Percentiles rank a stretch among this genome's conserved stretches.
phyloP scores from a whole-genome alignment of 2,329 filamentous ascomycete genomes.

The Botrytis hyacinthi region DNA sequence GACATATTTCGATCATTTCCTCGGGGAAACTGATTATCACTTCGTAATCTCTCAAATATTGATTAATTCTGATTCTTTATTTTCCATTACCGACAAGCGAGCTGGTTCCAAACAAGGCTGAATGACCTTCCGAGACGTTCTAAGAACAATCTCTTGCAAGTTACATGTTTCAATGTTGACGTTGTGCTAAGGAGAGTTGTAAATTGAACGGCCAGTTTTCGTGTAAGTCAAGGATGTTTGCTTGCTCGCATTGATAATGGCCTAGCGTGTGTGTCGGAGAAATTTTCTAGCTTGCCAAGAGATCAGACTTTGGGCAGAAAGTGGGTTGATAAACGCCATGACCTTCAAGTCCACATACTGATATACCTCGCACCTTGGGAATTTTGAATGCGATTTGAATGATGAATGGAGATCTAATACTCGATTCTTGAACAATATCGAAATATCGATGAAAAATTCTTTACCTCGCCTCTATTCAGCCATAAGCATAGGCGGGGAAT shows the following conservation, averaged over 20 bases:
- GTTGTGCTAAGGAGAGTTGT: neutral
- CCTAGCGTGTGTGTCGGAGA: neutral
- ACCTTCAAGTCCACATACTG: neutral
- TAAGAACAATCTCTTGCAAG: neutral
- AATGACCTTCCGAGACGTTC: neutral
- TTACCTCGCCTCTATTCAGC: neutral
- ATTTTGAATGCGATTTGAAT: neutral
- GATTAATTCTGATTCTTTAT: neutral
- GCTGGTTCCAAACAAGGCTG: neutral
- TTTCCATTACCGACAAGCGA: neutral
- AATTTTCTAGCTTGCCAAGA: neutral
- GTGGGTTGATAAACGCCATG: neutral
- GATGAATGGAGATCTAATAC: neutral
- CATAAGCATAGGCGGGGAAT: neutral
- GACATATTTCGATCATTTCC: neutral
- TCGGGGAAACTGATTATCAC: neutral
- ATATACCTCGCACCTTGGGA: neutral
- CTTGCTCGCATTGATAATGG: neutral
- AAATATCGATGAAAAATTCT: neutral
- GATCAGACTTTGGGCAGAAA: neutral
- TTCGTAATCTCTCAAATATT: neutral
- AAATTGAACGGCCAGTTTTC: neutral
- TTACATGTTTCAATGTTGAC: constrained; percentile 1
- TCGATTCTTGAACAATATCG: neutral
- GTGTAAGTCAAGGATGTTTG: neutral